Conservation (phyloP, 495 filamentous ascomycete species). For the Filosporella fistucella region DNA sequence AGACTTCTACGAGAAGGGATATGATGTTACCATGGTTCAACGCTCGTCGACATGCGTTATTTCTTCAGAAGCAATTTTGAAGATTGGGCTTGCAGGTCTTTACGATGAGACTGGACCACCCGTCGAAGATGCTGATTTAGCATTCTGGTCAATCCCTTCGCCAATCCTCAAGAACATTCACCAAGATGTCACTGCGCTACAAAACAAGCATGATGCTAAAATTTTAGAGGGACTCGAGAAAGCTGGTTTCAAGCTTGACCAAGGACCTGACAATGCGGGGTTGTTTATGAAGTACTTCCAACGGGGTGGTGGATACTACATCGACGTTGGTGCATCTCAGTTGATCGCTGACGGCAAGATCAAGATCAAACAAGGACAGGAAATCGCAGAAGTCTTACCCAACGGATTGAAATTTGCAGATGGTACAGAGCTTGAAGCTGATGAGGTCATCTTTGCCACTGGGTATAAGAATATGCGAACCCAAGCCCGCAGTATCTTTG, state of each 20-base stretch:
- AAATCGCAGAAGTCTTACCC: constrained; percentile 22
- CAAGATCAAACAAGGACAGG: constrained; percentile 64
- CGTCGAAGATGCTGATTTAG: constrained; percentile 60
- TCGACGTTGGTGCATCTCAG: constrained; percentile 69
- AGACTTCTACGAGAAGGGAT: constrained; percentile 74
- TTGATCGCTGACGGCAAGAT: constrained; percentile 74
- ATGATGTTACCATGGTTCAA: constrained; percentile 76
- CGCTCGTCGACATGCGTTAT: constrained; percentile 72
- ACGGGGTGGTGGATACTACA: constrained; percentile 73
- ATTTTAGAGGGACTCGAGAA: constrained; percentile 55
- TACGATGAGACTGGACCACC: constrained; percentile 61
- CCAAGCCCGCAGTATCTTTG: constrained; percentile 58
- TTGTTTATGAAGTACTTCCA: constrained; percentile 70
- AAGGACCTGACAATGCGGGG: constrained; percentile 58
- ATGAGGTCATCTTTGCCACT: constrained; percentile 78
- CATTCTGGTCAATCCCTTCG: constrained; percentile 48
- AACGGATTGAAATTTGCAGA: constrained; percentile 62
- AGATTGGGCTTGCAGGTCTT: constrained; percentile 31
- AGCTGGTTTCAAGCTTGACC: constrained; percentile 66
- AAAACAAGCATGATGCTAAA: constrained; percentile 45
- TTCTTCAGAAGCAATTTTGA: constrained; percentile 45
- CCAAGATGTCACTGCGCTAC: constrained; percentile 42
- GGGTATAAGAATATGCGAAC: constrained; percentile 78
- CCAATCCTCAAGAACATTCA: constrained; percentile 54
- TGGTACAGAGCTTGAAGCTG: constrained; percentile 62